phyloP scores from a whole-genome alignment of 2,329 filamentous ascomycete genomes.

The Xylaria sp. region DNA sequence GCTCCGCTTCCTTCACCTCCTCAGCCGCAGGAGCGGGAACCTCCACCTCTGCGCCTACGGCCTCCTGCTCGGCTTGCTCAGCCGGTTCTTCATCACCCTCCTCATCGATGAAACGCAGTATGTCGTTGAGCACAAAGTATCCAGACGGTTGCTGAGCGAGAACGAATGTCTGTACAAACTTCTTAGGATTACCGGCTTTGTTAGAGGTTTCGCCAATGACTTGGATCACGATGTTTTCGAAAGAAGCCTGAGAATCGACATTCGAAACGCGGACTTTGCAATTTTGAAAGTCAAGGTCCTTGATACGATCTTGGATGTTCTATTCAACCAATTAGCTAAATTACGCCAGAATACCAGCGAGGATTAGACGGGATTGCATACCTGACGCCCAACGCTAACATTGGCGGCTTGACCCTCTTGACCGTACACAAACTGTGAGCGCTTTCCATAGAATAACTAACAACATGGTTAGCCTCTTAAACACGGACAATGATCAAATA shows the following conservation, averaged over 20 bases:
- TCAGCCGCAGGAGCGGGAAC: constrained; percentile 44
- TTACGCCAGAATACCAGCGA: not conserved
- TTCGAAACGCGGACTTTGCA: constrained; percentile 99
- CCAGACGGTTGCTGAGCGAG: constrained; percentile 95
- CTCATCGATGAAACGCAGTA: constrained; percentile 91
- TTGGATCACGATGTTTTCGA: constrained; percentile 94
- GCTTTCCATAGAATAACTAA: constrained; percentile 93
- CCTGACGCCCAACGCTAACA: constrained; percentile 87
- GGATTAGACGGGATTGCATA: constrained; percentile 58
- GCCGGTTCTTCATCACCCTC: constrained; percentile 78
- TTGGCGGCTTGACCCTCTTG: constrained; percentile 88
- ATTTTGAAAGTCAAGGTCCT: constrained; percentile 91
- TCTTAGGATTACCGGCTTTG: constrained; percentile 88
- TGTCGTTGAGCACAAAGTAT: constrained; percentile 98
- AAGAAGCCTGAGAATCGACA: constrained; percentile 94
- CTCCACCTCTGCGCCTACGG: constrained; percentile 43
- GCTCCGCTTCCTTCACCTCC: constrained; percentile 50
- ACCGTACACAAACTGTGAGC: constrained; percentile 93
- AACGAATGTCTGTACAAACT: constrained; percentile 98
- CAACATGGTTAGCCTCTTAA: constrained; percentile 21
- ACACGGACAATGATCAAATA: not conserved
- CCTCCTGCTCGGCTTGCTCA: constrained; percentile 50
- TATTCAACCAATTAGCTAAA: constrained; percentile 51
- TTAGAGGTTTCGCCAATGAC: constrained; percentile 98
- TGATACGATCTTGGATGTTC: constrained; percentile 95